Evolutionary conservation across 345 rosid genomes (phyloP).

Genomic region (Ceriops zippeliana): DNA sequence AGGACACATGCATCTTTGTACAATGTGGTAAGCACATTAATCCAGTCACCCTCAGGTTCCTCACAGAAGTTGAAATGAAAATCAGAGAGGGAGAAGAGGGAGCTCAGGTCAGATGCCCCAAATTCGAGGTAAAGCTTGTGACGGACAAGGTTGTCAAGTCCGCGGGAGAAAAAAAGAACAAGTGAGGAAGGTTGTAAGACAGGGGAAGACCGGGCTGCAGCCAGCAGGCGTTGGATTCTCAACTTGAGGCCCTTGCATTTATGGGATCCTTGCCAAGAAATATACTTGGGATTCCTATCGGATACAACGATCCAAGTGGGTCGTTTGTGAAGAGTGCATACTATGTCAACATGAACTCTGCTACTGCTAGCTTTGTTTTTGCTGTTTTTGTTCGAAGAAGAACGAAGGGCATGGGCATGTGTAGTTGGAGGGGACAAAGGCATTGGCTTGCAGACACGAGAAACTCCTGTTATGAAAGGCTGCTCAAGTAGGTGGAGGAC

Average conservation of each 20-base stretch:
- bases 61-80: conserved; percentile 40
- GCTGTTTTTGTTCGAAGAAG: not conserved
- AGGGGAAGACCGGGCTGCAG: conserved; percentile 45
- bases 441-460: conserved; percentile 75
- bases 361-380: not conserved
- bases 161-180: conserved; percentile 68
- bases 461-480: conserved; percentile 59
- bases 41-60: conserved; percentile 61
- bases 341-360: conserved; percentile 62
- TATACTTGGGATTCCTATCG: conserved; percentile 68
- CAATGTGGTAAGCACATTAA: conserved; percentile 40
- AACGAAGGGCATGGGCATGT: too few relatives aligned
- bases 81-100: not conserved
- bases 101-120: conserved; percentile 42
- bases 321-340: conserved; percentile 51
- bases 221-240: conserved; percentile 45
- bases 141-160: conserved; percentile 31
- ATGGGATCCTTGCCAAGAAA: conserved; percentile 45
- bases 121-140: conserved; percentile 40
- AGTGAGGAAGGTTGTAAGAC: conserved; percentile 53
- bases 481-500: conserved; percentile 53
- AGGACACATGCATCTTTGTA: conserved; percentile 47
- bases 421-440: conserved; percentile 22
- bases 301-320: conserved; percentile 89
- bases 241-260: conserved; percentile 49